Conservation (phyloP, 306 rosid species). For the Lathyrus sativus region DNA sequence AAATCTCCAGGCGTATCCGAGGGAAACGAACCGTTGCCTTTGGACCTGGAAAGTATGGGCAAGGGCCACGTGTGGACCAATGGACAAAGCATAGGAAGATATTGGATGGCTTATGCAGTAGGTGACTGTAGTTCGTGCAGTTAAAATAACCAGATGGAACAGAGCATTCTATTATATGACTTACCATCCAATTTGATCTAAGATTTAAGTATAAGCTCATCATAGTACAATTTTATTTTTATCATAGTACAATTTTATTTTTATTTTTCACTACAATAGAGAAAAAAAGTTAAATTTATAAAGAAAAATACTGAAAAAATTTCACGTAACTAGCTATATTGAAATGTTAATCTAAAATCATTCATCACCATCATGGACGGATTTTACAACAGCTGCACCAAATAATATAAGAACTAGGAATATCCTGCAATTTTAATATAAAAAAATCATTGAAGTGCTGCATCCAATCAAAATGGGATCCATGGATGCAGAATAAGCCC, state of each 20-base stretch:
- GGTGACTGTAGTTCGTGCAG: slow-evolving; percentile 63
- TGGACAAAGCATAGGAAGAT: slow-evolving; percentile 94
- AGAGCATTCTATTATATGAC: no score
- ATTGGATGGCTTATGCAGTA: slow-evolving; percentile 85
- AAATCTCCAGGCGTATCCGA: slow-evolving; percentile 61
- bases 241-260: no score
- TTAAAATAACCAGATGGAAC: no score
- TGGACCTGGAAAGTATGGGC: slow-evolving; percentile 90
- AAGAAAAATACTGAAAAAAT: no score
- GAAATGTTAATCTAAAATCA: neutral
- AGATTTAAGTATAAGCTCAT: no score
- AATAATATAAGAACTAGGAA: neutral
- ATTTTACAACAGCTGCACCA: no score
- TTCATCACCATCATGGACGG: neutral
- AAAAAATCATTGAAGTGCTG: neutral
- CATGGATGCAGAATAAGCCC: neutral
- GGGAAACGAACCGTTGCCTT: slow-evolving; percentile 76
- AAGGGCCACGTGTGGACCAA: slow-evolving; percentile 99
- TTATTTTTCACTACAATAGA: no score
- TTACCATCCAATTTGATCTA: no score
- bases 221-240: no score
- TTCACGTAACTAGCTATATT: neutral
- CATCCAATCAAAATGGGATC: neutral
- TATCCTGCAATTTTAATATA: neutral
- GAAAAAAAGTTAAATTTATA: no score